Base-by-base conservation (phyloP, 2,329 filamentous ascomycete genomes). In the Fusarium algeriense region DNA sequence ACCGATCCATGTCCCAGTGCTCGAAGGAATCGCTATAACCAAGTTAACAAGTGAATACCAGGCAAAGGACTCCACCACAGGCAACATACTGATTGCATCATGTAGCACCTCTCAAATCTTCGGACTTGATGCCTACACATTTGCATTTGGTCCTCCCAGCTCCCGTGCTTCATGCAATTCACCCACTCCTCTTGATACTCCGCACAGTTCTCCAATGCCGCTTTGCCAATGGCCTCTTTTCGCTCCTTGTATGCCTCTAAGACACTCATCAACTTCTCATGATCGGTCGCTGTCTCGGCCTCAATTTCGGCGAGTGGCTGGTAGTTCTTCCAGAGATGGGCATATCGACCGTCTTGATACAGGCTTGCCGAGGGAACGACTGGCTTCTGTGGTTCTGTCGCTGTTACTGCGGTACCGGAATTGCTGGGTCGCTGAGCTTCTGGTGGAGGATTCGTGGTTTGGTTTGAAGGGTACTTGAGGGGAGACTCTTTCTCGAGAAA, bases 291-390 rank as follows among this genome's bases (percentile, higher is more conserved):
- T 23, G 86, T 86, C 67, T 89, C 89, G 52, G 88, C 86, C 76
- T 95, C 91, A 66, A 97, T 83, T 61, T 92, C 85, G 38, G 85
- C 79, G 56, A 93, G 89, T 12, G 95, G 91, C 64, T 88, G 88
- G 85, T 99, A 99, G 64, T 89, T 93, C 82, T 94, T 95, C 96
- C 96, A 99, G 35, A 99, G 85, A 79, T 98, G 89, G 60, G 95
- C 94, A 81, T 90, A 90, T 46, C 88, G 85, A n/a, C 88, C 88
- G 76, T 90, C 88, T 60, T 84, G 86, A 78, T 85, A 90, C 28
- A 88, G 80, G 73, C 86, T 88, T 70, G 85, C 83, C 2, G 77
- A 74, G 2, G 88, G 88, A 9, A 88, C 84, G 6, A 46, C 34
- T 6, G 79, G 66, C 34, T 66, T 49, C 7, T 72, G 67, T 14